Percentiles rank a stretch among this genome's conserved stretches.
phyloP scores from a whole-genome alignment of 2,329 filamentous ascomycete species.

The Colletotrichum destructivum region DNA sequence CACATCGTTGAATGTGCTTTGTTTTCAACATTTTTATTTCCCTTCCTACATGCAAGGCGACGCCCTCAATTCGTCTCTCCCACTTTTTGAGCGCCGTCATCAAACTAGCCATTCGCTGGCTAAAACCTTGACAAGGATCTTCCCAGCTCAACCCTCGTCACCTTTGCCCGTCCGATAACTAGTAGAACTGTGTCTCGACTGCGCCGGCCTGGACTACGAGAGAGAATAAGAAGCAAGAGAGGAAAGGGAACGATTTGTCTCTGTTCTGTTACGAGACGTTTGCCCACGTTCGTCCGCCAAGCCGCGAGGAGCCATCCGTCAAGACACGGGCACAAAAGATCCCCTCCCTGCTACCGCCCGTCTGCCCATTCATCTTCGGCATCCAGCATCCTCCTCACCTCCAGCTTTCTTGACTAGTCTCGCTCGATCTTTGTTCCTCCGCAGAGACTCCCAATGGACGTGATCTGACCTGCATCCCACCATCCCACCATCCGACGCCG shows the following conservation, averaged over 20 bases:
- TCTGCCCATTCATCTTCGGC: slow-evolving; percentile 17
- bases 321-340: slow-evolving; percentile 30
- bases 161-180: slow-evolving; percentile 26
- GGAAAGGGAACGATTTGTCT: slow-evolving; percentile 19
- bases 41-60: slow-evolving; percentile 29
- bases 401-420: slow-evolving; percentile 3
- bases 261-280: slow-evolving; percentile 26
- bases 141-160: slow-evolving; percentile 20
- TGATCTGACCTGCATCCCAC: slow-evolving; percentile 37
- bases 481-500: slow-evolving; percentile 26
- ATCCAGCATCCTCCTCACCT: slow-evolving; percentile 8
- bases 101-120: slow-evolving; percentile 19
- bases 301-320: slow-evolving; percentile 10
- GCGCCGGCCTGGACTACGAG: slow-evolving; percentile 16
- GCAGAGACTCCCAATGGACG: slow-evolving; percentile 19
- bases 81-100: slow-evolving; percentile 29
- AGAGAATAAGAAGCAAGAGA: slow-evolving; percentile 17
- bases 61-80: slow-evolving; percentile 25
- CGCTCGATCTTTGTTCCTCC: slow-evolving; percentile 15
- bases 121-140: slow-evolving; percentile 27
- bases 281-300: slow-evolving; percentile 34
- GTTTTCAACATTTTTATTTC: too few relatives aligned
- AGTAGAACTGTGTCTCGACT: slow-evolving; percentile 33
- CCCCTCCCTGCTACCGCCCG: slow-evolving; percentile 25
- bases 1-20: neutral